Evolutionary conservation across 257 asterid species (phyloP).

Genomic region (Parsonsia alboflavescens): DNA sequence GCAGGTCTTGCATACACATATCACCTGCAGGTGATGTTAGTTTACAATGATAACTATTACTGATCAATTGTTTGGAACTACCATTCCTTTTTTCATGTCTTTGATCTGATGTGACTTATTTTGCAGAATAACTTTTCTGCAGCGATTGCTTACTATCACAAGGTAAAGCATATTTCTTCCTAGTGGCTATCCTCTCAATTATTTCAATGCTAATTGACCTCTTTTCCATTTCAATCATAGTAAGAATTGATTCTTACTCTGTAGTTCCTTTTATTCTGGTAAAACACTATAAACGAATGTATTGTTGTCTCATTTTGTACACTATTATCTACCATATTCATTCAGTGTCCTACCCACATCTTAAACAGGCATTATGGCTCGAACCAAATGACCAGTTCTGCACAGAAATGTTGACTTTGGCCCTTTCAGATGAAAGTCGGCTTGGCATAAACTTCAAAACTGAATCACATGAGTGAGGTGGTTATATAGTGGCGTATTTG

Average conservation of each 20-base stretch:
- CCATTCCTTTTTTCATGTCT: not conserved
- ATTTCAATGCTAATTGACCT: not conserved
- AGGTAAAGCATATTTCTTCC: slow-evolving; percentile 35
- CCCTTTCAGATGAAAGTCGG: slow-evolving; percentile 74
- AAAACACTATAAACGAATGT: too few relatives aligned
- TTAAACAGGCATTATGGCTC: slow-evolving; percentile 74
- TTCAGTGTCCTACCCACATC: not conserved
- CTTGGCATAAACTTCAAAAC: slow-evolving; percentile 21
- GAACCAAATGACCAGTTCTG: slow-evolving; percentile 79
- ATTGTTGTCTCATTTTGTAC: slow-evolving; percentile 1
- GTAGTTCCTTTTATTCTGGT: too few relatives aligned
- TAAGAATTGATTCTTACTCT: not conserved
- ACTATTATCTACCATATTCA: not conserved
- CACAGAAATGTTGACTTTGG: slow-evolving; percentile 82
- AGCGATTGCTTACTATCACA: slow-evolving; percentile 88
- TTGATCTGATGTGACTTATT: slow-evolving; percentile 7
- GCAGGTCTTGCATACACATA: slow-evolving; percentile 97
- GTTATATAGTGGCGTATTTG: slow-evolving; percentile 13
- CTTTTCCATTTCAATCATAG: not conserved
- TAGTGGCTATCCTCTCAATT: not conserved
- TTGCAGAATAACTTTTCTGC: slow-evolving; percentile 69
- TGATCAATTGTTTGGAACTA: not conserved
- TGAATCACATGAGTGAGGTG: slow-evolving; percentile 17
- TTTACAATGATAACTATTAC: not conserved
- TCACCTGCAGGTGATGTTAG: slow-evolving; percentile 67